Evolutionary conservation across 139 green algal species (phyloP).

Genomic region (Chlamydomonas asymmetrica): DNA sequence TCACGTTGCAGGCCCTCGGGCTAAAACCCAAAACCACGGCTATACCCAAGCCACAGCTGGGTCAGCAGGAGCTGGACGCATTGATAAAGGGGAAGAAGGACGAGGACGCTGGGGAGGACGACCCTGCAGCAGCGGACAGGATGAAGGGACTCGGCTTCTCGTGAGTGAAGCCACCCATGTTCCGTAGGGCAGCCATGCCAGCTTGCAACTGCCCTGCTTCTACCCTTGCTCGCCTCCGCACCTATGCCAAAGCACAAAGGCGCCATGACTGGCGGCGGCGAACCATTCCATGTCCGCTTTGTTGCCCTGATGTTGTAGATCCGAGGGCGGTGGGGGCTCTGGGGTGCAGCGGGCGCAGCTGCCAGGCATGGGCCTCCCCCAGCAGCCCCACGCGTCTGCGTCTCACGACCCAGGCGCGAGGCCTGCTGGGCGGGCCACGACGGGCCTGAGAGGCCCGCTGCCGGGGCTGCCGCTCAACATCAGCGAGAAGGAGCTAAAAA

Average conservation of each 20-base stretch:
- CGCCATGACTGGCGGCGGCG: background rate
- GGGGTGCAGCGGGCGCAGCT: constrained; percentile 23
- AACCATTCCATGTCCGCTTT: background rate
- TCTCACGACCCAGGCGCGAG: background rate
- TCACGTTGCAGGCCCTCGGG: constrained; percentile 59
- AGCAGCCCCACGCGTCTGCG: background rate
- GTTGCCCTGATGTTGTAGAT: background rate
- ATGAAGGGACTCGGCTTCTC: constrained; percentile 57
- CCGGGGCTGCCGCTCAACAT: constrained; percentile 11
- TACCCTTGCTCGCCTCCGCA: background rate
- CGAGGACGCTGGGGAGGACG: constrained; percentile 29
- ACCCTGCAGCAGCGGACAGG: constrained; percentile 8
- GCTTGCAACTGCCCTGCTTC: background rate
- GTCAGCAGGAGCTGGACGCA: constrained; percentile 61
- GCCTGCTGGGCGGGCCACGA: background rate
- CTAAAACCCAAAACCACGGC: constrained; percentile 56
- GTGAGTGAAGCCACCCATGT: too few species aligned
- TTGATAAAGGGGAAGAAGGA: constrained; percentile 45
- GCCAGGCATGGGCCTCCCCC: background rate
- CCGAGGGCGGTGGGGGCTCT: background rate
- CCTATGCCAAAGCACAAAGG: too few species aligned
- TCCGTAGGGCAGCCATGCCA: background rate
- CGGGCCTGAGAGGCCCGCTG: background rate
- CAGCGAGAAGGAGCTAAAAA: constrained; percentile 29
- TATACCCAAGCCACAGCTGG: constrained; percentile 48